Conservation (phyloP, 2,329 filamentous ascomycete genomes). For the Cordyceps pruinosa region DNA sequence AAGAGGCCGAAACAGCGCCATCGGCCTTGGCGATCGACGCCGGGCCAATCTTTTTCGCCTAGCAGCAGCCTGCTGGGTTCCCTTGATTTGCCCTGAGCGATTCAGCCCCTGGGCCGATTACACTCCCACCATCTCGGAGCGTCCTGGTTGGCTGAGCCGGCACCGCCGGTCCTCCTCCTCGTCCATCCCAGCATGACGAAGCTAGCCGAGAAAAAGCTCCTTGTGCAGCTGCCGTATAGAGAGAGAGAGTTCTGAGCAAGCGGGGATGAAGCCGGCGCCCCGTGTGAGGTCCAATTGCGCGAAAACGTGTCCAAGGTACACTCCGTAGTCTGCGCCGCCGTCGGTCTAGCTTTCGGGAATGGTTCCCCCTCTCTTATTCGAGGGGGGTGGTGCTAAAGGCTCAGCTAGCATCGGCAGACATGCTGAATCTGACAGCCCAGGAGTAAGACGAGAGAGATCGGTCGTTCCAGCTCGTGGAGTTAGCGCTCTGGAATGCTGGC, state of each 20-base stretch:
- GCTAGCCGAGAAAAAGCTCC: not conserved
- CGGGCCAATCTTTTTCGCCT: not conserved
- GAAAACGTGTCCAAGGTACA: conserved; percentile 7
- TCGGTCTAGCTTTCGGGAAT: conserved; percentile 8
- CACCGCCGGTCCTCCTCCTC: not conserved
- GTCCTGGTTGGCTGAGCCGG: too few species aligned
- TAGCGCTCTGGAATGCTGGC: conserved; percentile 1
- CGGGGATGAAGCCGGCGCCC: not conserved
- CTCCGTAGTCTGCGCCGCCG: not conserved
- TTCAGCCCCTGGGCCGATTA: not conserved
- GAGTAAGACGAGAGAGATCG: conserved; percentile 5
- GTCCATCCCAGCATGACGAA: not conserved
- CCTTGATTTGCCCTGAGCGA: too few species aligned
- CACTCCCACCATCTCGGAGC: not conserved
- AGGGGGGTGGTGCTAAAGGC: not conserved
- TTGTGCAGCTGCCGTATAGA: not conserved
- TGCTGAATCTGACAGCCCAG: not conserved
- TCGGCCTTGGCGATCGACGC: not conserved
- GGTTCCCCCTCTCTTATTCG: not conserved
- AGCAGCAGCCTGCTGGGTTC: not conserved
- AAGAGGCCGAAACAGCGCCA: not conserved
- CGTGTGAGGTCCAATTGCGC: conserved; percentile 1
- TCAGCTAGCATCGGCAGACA: conserved; percentile 3
- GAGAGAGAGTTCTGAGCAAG: not conserved
- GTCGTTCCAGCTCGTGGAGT: not conserved